phyloP scores from a whole-genome alignment of 1,284 basidiomycete species.

The Naganishia sp. region DNA sequence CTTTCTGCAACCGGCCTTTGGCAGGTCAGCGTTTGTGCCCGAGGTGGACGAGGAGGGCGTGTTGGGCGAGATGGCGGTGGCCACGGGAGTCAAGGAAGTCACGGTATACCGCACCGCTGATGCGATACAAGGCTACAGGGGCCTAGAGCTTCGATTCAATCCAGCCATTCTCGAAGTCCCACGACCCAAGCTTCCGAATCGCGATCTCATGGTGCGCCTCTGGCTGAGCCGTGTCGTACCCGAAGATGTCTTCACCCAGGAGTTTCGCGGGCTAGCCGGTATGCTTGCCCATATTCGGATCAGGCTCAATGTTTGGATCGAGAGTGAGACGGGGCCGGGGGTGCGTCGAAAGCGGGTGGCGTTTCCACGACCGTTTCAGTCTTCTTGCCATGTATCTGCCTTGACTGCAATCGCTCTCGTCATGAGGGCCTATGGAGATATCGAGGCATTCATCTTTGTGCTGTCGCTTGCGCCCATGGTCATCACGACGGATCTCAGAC shows the following conservation, averaged over 20 bases:
- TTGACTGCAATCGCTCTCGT: conserved; percentile 23
- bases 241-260: conserved; percentile 14
- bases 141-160: conserved; percentile 25
- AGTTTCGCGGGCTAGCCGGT: conserved; percentile 17
- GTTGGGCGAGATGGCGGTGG: not conserved
- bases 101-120: conserved; percentile 17
- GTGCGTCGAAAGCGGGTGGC: conserved; percentile 14
- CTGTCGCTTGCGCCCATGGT: conserved; percentile 20
- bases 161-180: conserved; percentile 23
- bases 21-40: conserved; percentile 19
- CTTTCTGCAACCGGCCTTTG: conserved; percentile 27
- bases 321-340: not conserved
- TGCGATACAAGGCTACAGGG: conserved; percentile 21
- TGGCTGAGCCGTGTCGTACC: conserved; percentile 24
- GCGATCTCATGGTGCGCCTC: conserved; percentile 24
- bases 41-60: conserved; percentile 13
- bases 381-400: conserved; percentile 21
- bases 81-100: not conserved
- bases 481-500: conserved; percentile 18
- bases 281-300: conserved; percentile 20
- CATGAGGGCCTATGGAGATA: conserved; percentile 17
- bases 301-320: conserved; percentile 19
- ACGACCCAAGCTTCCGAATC: conserved; percentile 22
- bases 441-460: conserved; percentile 27
- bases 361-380: conserved; percentile 23